These are phyloP conservation scores for Auriscalpium vulgare DNA, from an alignment of 768 basidiomycete genomes.

Conservation along the genomic window DNA sequence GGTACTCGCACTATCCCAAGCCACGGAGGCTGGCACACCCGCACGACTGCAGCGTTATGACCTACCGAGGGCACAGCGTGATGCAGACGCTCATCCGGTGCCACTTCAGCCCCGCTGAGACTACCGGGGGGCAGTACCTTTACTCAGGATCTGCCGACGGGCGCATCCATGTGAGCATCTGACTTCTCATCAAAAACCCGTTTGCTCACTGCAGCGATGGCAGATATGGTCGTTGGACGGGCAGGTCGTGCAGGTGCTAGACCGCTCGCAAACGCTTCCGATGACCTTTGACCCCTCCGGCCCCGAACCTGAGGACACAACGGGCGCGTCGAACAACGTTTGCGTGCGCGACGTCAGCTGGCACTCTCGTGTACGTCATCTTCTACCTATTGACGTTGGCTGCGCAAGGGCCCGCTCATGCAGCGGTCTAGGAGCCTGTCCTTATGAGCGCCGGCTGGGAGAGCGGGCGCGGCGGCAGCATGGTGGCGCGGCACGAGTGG, in stretches of 20 bases:
- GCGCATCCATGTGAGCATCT: conserved; percentile 59
- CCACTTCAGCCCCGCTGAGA: conserved; percentile 90
- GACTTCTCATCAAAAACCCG: background rate
- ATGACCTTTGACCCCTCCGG: conserved; percentile 69
- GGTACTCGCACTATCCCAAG: conserved; percentile 59
- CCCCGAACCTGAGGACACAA: conserved; percentile 33
- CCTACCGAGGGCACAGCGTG: conserved; percentile 87
- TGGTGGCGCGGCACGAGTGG: conserved; percentile 92
- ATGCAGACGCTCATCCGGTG: conserved; percentile 90
- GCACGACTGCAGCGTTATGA: conserved; percentile 90
- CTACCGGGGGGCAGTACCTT: conserved; percentile 88
- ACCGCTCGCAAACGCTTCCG: conserved; percentile 66
- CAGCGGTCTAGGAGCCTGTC: conserved; percentile 58
- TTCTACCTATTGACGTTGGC: background rate
- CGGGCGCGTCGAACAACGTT: conserved; percentile 25
- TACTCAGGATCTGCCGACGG: conserved; percentile 92
- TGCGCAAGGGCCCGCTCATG: background rate
- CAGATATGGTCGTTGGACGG: conserved; percentile 97
- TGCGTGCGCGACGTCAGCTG: conserved; percentile 94
- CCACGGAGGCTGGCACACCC: conserved; percentile 65
- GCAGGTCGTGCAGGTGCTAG: conserved; percentile 70
- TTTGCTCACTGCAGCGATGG: background rate
- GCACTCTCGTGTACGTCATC: conserved; percentile 65
- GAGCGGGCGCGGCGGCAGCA: conserved; percentile 51
- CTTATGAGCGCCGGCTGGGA: conserved; percentile 93